Conservation (phyloP, 164 flowering plant species). For the Stephania japonica region DNA sequence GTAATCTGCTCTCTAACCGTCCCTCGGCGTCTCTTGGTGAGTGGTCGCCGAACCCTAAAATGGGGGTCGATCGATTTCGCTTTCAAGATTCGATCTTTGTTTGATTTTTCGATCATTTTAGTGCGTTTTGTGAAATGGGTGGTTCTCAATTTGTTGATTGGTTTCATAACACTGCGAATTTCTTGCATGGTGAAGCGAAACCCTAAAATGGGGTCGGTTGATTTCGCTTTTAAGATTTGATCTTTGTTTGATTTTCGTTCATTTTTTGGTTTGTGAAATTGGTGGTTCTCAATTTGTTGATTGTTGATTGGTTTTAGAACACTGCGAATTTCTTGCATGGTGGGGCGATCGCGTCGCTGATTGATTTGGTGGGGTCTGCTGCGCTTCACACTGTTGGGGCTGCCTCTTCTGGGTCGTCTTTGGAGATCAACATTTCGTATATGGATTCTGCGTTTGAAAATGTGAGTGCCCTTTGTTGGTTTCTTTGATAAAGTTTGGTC, state of each 20-base stretch:
- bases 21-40: constrained; percentile 55
- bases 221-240: too few relatives aligned
- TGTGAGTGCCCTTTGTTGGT: constrained; percentile 27
- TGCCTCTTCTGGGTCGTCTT: constrained; percentile 43
- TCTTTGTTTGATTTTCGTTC: too few relatives aligned
- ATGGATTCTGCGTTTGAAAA: constrained; percentile 56
- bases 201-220: too few relatives aligned
- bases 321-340: constrained; percentile 55
- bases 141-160: constrained; percentile 4
- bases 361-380: constrained; percentile 62
- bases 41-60: neutral
- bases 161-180: constrained; percentile 39
- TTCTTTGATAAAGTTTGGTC: neutral
- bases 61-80: too few relatives aligned
- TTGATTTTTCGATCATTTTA: too few relatives aligned
- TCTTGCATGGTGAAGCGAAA: constrained; percentile 65
- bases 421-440: constrained; percentile 72
- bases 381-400: constrained; percentile 42
- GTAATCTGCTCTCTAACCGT: constrained; percentile 61
- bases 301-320: constrained; percentile 26
- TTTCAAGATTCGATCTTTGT: too few relatives aligned
- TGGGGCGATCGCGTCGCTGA: constrained; percentile 66
- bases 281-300: neutral
- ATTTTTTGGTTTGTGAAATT: too few relatives aligned
- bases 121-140: too few relatives aligned